Percentiles rank a stretch among this genome's conserved stretches.
These are phyloP conservation scores for Cystofilobasidium capitatum DNA, from an alignment of 768 basidiomycete species.

Conservation along the genomic window DNA sequence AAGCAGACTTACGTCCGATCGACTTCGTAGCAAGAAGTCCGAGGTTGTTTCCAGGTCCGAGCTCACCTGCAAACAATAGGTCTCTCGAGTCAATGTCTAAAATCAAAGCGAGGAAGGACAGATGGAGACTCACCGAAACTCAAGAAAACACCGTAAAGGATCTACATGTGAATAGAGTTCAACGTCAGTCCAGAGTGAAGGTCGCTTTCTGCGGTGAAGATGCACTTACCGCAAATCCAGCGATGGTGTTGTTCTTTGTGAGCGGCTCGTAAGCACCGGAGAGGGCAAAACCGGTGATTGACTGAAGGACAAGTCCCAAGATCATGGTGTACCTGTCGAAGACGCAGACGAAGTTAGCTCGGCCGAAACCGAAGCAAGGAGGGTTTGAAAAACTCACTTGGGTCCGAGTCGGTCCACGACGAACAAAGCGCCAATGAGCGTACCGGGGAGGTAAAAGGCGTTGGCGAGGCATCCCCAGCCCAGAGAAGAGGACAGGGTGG, in stretches of 20 bases:
- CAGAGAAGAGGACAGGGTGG: conserved; percentile 5
- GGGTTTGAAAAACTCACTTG: conserved; percentile 5
- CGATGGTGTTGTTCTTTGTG: conserved; percentile 46
- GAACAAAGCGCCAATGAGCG: conserved; percentile 59
- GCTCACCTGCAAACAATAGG: conserved; percentile 82
- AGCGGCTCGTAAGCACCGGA: conserved; percentile 63
- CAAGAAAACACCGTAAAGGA: conserved; percentile 84
- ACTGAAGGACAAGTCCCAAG: conserved; percentile 36
- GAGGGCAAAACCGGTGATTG: conserved; percentile 62
- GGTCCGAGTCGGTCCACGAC: conserved; percentile 65
- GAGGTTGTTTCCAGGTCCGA: conserved; percentile 77
- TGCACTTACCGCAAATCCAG: no score
- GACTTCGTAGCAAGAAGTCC: conserved; percentile 74
- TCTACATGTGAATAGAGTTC: no score
- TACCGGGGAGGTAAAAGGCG: conserved; percentile 44
- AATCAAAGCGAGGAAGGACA: conserved; percentile 63
- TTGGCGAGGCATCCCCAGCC: conserved; percentile 36
- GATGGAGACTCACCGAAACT: conserved; percentile 67
- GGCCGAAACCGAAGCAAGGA: no score
- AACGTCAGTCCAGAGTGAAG: no score
- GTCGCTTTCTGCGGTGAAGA: no score
- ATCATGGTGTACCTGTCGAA: conserved; percentile 58
- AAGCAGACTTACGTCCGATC: conserved; percentile 73
- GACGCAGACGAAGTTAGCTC: not conserved
- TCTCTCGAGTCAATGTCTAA: conserved; percentile 68